A percentile compares a stretch with the other conserved stretches of the same genome.
These are phyloP conservation scores for Cytospora piceae DNA, from an alignment of 2,329 filamentous ascomycete genomes.

Conservation along the genomic window DNA sequence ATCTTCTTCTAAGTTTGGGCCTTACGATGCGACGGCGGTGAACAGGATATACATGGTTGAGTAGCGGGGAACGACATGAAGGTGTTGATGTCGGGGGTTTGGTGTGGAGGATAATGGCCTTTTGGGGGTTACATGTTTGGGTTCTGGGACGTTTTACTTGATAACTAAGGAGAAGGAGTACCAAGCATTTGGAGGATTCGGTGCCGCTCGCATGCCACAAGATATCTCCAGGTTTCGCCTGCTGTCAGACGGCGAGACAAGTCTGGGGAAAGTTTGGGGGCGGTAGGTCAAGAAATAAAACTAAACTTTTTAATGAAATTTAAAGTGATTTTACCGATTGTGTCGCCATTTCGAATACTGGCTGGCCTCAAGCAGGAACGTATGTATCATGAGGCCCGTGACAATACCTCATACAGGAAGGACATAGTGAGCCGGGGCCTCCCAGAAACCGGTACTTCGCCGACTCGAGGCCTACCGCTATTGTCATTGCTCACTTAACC, in stretches of 20 bases:
- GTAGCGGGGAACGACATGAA: conserved; percentile 1
- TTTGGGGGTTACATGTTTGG: conserved; percentile 18
- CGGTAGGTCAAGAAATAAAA: neutral
- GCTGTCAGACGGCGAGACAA: conserved; percentile 3
- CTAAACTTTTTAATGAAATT: neutral
- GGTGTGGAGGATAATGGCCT: conserved; percentile 4
- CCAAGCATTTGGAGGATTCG: conserved; percentile 3
- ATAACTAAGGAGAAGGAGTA: neutral
- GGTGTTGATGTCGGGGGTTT: neutral
- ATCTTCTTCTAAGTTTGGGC: too few relatives aligned
- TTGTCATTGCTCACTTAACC: neutral
- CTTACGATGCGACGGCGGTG: neutral
- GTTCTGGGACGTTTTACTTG: neutral
- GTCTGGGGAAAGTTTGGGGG: neutral
- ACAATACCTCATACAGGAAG: neutral
- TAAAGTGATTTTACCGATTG: neutral
- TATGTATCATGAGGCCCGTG: neutral
- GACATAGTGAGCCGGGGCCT: too few relatives aligned
- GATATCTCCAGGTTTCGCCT: conserved; percentile 19
- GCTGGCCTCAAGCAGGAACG: too few relatives aligned
- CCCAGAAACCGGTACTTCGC: neutral
- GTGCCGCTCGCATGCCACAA: conserved; percentile 15
- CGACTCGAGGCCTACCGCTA: neutral
- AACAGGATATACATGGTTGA: neutral
- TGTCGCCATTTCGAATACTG: neutral